These are phyloP conservation scores for Cavenderia fasciculata DNA, from an alignment of 78 protist genomes.

Conservation along the genomic window DNA sequence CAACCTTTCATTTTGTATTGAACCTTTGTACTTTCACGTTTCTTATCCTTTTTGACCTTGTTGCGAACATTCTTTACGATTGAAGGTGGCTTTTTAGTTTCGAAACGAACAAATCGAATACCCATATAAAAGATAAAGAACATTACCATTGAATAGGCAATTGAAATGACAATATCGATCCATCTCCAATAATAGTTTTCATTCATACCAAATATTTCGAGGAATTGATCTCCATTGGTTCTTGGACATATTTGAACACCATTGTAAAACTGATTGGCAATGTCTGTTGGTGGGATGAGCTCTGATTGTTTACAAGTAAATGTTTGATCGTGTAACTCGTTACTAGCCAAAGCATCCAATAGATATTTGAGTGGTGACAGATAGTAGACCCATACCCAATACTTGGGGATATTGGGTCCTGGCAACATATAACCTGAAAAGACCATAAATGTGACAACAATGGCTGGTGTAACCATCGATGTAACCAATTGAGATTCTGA, in stretches of 20 bases:
- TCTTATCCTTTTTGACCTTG: conserved; percentile 48
- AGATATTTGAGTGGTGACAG: conserved; percentile 55
- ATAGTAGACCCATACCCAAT: conserved; percentile 66
- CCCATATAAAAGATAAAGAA: conserved; percentile 34
- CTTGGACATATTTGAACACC: conserved; percentile 24
- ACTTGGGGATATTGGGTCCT: conserved; percentile 18
- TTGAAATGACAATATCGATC: conserved; percentile 48
- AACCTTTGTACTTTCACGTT: background rate
- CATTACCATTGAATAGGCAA: background rate
- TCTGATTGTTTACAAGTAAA: conserved; percentile 55
- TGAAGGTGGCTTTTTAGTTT: conserved; percentile 52
- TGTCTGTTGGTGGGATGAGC: conserved; percentile 44
- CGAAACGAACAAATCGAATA: conserved; percentile 22
- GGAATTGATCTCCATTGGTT: background rate
- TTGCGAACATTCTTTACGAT: background rate
- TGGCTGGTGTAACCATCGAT: conserved; percentile 51
- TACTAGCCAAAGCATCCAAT: conserved; percentile 37
- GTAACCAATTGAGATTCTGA: conserved; percentile 23
- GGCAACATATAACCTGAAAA: conserved; percentile 69
- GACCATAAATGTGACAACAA: conserved; percentile 53
- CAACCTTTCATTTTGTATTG: conserved; percentile 44
- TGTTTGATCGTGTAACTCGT: conserved; percentile 29
- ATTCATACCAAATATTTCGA: conserved; percentile 29
- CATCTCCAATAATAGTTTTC: conserved; percentile 57
- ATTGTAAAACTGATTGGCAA: too few species aligned